Base-by-base conservation (phyloP, 2,329 filamentous ascomycete genomes). In the Colletotrichum sp. region DNA sequence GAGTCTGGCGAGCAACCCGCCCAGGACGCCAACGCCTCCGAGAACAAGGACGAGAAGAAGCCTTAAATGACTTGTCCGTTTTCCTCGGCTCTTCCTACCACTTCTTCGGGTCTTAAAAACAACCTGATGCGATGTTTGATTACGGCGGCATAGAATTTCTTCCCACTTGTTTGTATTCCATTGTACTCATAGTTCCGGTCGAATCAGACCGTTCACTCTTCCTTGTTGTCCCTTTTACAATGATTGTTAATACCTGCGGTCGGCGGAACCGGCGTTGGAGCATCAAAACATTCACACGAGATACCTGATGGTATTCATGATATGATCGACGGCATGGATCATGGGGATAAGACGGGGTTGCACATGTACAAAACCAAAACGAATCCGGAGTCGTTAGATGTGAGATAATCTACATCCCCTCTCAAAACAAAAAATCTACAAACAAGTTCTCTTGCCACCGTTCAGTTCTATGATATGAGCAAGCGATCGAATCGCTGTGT, bases 31-130 rank as follows among this genome's bases (percentile, higher is more conserved):
- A 93, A 96, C 89, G 75, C 71, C 27, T 74, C 70, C 27, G 75
- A 77, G 72, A 95, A 95, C 91, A 96, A 96, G 92, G 91, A 90
- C 79, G 92, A 94, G 87, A 90, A 88, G 88, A 93, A 93, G 91
- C 90, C 90, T 82, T 92, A 90, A 91, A 84, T 78, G 79, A 78
- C 73, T 69, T 79, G 79, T 80, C 78, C 39, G 71, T 77, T 82
- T 81, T 81, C 71, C 74, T 34, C 69, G 13, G 70, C 22, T 30
- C 34, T 27, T 52, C 19, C 55, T 66, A 61, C 29, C 55, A 77
- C n/a, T n/a, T 22, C 36, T 39, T 19, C 57, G 16, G 59, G 61
- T 65, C 44, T 29, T 49, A 4, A 13, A 13, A 64, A 36, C 29
- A 15, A 63, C 44, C 65, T 55, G 30, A 29, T 39, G 67, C 71